Percentiles rank a stretch among this genome's conserved stretches.
phyloP scores from a whole-genome alignment of 352 stramenopile species.

The Globisporangium paddicum region DNA sequence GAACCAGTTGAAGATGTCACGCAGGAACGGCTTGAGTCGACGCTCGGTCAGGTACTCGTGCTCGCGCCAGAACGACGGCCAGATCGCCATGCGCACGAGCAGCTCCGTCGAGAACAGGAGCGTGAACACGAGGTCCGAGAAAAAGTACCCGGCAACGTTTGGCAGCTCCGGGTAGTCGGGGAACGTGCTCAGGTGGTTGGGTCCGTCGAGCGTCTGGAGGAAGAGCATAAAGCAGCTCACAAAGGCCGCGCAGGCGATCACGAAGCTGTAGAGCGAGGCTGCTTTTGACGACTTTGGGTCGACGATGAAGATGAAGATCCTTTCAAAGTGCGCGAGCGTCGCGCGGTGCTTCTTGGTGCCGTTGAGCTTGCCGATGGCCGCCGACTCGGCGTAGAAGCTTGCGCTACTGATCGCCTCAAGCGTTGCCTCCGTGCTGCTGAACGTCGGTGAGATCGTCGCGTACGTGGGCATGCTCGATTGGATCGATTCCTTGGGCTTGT shows the following conservation, averaged over 20 bases:
- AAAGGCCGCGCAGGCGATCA: slow-evolving; percentile 64
- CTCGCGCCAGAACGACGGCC: slow-evolving; percentile 67
- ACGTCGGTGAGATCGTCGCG: slow-evolving; percentile 56
- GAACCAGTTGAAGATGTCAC: slow-evolving; percentile 82
- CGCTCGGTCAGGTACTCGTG: slow-evolving; percentile 66
- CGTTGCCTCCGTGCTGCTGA: slow-evolving; percentile 44
- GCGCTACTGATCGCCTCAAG: slow-evolving; percentile 50
- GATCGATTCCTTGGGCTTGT: too few species aligned
- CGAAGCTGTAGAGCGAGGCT: slow-evolving; percentile 64
- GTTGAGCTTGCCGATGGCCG: slow-evolving; percentile 21
- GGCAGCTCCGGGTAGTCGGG: slow-evolving; percentile 64
- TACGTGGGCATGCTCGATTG: slow-evolving; percentile 13
- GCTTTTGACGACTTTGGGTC: slow-evolving; percentile 61
- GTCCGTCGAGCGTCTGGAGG: slow-evolving; percentile 66
- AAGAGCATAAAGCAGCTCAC: slow-evolving; percentile 73
- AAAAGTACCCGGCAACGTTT: slow-evolving; percentile 40
- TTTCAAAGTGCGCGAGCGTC: slow-evolving; percentile 56
- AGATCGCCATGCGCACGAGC: slow-evolving; percentile 64
- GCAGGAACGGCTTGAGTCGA: slow-evolving; percentile 59
- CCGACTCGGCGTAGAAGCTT: slow-evolving; percentile 47
- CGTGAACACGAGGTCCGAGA: slow-evolving; percentile 68
- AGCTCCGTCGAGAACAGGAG: slow-evolving; percentile 67
- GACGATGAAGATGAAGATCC: slow-evolving; percentile 66
- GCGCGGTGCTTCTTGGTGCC: slow-evolving; percentile 21
- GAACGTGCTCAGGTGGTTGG: slow-evolving; percentile 56